Percentiles rank a stretch among this genome's conserved stretches.
Conservation (phyloP, 441 rosid species). For the Populus hybrid region DNA sequence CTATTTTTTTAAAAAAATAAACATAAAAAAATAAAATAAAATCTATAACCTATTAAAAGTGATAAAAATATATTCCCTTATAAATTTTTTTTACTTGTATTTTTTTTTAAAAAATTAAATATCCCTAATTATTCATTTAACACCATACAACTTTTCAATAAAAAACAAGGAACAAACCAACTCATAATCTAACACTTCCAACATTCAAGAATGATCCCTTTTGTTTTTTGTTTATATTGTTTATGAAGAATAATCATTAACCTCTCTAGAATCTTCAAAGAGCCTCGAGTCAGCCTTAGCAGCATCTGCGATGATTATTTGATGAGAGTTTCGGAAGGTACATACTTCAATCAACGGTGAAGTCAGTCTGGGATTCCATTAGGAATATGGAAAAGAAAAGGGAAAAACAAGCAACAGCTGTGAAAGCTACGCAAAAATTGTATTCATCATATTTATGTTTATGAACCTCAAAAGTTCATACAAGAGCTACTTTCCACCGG, state of each 20-base stretch:
- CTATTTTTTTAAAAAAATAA: too few relatives aligned
- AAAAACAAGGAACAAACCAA: neutral
- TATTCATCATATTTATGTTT: neutral
- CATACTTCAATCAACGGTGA: neutral
- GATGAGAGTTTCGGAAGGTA: neutral
- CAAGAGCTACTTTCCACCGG: neutral
- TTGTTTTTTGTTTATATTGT: too few relatives aligned
- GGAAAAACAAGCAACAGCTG: too few relatives aligned
- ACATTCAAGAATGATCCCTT: neutral
- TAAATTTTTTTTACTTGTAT: too few relatives aligned
- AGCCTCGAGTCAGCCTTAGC: neutral
- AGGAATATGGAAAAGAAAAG: too few relatives aligned
- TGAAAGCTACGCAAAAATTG: too few relatives aligned
- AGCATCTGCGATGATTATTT: neutral
- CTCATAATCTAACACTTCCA: neutral
- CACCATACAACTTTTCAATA: too few relatives aligned
- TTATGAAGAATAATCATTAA: neutral
- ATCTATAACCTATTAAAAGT: too few relatives aligned
- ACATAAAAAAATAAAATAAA: too few relatives aligned
- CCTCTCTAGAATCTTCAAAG: neutral
- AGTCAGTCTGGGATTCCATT: neutral
- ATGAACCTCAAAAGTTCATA: neutral
- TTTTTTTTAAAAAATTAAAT: too few relatives aligned
- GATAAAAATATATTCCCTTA: too few relatives aligned
- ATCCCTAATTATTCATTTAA: too few relatives aligned